A percentile compares a stretch with the other conserved stretches of the same genome.
These are phyloP conservation scores for Trichosanthes truncata DNA, from an alignment of 306 rosid genomes.

Conservation along the genomic window DNA sequence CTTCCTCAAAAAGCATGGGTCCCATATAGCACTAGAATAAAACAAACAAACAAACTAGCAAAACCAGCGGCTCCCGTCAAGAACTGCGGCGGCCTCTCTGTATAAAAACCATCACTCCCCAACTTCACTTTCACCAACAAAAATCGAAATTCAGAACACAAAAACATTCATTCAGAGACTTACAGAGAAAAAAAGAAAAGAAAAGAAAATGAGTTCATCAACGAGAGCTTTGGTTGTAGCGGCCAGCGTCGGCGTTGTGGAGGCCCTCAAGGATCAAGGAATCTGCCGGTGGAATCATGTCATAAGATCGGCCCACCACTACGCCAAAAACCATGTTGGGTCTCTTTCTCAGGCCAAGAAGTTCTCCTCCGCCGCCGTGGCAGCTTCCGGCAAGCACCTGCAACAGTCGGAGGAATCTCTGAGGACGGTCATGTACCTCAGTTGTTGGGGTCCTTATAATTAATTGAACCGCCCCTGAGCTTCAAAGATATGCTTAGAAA, in stretches of 20 bases:
- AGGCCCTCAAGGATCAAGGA: slow-evolving; percentile 29
- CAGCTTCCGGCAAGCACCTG: not conserved
- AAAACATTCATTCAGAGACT: too few relatives aligned
- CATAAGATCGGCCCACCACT: slow-evolving; percentile 14
- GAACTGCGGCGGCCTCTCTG: too few relatives aligned
- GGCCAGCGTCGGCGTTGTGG: slow-evolving; percentile 26
- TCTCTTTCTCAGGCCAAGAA: slow-evolving; percentile 17
- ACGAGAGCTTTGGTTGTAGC: slow-evolving; percentile 19
- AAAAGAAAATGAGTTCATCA: slow-evolving; percentile 8
- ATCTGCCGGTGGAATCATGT: slow-evolving; percentile 24
- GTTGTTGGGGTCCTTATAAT: slow-evolving; percentile 31
- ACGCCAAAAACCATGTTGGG: slow-evolving; percentile 14
- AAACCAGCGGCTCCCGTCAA: too few relatives aligned
- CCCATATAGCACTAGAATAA: too few relatives aligned
- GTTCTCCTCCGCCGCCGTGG: not conserved
- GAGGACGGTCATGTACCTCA: slow-evolving; percentile 25
- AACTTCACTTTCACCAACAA: too few relatives aligned
- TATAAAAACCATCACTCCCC: too few relatives aligned
- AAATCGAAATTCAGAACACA: too few relatives aligned
- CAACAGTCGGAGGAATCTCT: slow-evolving; percentile 19
- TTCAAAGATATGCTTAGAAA: too few relatives aligned
- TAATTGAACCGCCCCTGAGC: not conserved
- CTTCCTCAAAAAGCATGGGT: too few relatives aligned
- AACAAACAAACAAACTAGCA: too few relatives aligned
- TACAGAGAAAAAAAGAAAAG: too few relatives aligned